These are phyloP conservation scores for Daucus carota DNA, from an alignment of 129 eudicot species.

Conservation along the genomic window DH1_v3.0 NC_030387.2:26013001-26013500, in stretches of 20 bases:
- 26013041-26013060: slow-evolving; percentile 29
- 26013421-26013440: too few species aligned
- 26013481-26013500: too few species aligned
- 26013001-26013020: slow-evolving; percentile 72
- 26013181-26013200: slow-evolving; percentile 72
- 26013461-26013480: too few species aligned
- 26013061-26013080: neutral
- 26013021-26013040: slow-evolving; percentile 74
- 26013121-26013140: neutral
- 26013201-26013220: slow-evolving; percentile 66
- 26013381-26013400: too few species aligned
- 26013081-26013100: neutral
- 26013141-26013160: slow-evolving; percentile 88
- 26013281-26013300: neutral
- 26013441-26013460: too few species aligned
- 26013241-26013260: slow-evolving; percentile 98
- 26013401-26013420: too few species aligned
- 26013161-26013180: slow-evolving; percentile 57
- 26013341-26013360: too few species aligned
- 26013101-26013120: neutral
- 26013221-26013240: slow-evolving; percentile 79
- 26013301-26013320: neutral
- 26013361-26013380: neutral
- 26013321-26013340: too few species aligned
- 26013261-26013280: neutral